phyloP scores from a whole-genome alignment of 75 land plant species.

The Sequoiadendron giganteum region DNA sequence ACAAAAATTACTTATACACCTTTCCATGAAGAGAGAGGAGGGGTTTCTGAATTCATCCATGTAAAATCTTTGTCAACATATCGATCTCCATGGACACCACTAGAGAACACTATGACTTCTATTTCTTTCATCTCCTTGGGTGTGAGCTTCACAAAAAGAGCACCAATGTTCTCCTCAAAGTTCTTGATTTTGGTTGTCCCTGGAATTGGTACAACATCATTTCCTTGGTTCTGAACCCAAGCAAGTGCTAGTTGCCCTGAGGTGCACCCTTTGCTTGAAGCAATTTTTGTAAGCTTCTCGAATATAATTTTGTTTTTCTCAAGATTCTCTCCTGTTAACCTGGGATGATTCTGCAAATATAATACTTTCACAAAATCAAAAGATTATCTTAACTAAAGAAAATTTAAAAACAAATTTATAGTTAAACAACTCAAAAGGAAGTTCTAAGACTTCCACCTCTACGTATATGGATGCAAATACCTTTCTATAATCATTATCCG shows the following conservation, averaged over 20 bases:
- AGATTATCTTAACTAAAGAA: neutral
- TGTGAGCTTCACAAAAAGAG: conserved; percentile 39
- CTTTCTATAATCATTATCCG: too few species aligned
- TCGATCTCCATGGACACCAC: conserved; percentile 49
- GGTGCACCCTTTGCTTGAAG: conserved; percentile 38
- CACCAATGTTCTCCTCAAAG: conserved; percentile 18
- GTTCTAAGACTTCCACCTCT: too few species aligned
- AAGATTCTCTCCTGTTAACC: conserved; percentile 47
- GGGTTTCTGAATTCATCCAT: neutral
- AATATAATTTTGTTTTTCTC: conserved; percentile 43
- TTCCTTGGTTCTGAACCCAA: too few species aligned
- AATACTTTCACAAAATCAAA: neutral
- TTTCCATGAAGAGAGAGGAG: neutral
- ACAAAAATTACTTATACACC: too few species aligned
- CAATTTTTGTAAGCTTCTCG: conserved; percentile 33
- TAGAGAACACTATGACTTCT: conserved; percentile 36
- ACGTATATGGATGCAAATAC: too few species aligned
- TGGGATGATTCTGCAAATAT: conserved; percentile 24
- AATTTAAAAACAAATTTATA: too few species aligned
- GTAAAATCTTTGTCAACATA: conserved; percentile 3
- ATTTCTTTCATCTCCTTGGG: conserved; percentile 54
- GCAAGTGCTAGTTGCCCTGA: conserved; percentile 52
- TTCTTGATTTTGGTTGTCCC: too few species aligned
- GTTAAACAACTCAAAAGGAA: too few species aligned
- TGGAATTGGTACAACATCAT: too few species aligned